A percentile compares a stretch with the other conserved stretches of the same genome.
phyloP scores from a whole-genome alignment of 139 green algal genomes.

The Nannochloris sp. region DNA sequence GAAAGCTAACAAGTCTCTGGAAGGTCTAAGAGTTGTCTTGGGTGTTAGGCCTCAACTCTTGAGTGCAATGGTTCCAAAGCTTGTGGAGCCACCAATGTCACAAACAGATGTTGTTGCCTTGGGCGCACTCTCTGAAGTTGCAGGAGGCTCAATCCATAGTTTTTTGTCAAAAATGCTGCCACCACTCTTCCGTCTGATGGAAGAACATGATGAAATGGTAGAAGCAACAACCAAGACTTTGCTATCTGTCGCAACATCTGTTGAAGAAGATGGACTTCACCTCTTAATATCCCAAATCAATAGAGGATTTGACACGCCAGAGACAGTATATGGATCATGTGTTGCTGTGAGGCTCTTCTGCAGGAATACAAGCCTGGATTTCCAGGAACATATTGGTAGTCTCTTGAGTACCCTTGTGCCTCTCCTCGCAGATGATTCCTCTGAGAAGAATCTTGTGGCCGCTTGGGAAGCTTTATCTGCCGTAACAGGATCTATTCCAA shows the following conservation, averaged over 20 bases:
- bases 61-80: constrained; percentile 59
- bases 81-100: constrained; percentile 52
- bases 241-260: constrained; percentile 19
- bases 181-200: constrained; percentile 48
- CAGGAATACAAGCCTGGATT: constrained; percentile 34
- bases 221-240: constrained; percentile 19
- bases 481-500: constrained; percentile 64
- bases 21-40: constrained; percentile 79
- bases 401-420: constrained; percentile 55
- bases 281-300: constrained; percentile 64
- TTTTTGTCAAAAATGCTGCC: constrained; percentile 64
- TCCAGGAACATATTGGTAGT: constrained; percentile 53
- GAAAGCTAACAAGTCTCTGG: constrained; percentile 47
- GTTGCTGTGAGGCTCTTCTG: constrained; percentile 35
- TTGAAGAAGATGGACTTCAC: constrained; percentile 63
- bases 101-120: constrained; percentile 48
- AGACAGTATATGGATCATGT: constrained; percentile 39
- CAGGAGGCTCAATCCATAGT: constrained; percentile 45
- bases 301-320: constrained; percentile 56
- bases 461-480: constrained; percentile 68
- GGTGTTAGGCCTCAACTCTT: constrained; percentile 65
- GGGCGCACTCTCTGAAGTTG: constrained; percentile 63
- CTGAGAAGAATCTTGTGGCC: constrained; percentile 26
- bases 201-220: constrained; percentile 10
- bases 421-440: constrained; percentile 52